These are phyloP conservation scores for Salix arbutifolia DNA, from an alignment of 345 rosid genomes.

Conservation along the genomic window DNA sequence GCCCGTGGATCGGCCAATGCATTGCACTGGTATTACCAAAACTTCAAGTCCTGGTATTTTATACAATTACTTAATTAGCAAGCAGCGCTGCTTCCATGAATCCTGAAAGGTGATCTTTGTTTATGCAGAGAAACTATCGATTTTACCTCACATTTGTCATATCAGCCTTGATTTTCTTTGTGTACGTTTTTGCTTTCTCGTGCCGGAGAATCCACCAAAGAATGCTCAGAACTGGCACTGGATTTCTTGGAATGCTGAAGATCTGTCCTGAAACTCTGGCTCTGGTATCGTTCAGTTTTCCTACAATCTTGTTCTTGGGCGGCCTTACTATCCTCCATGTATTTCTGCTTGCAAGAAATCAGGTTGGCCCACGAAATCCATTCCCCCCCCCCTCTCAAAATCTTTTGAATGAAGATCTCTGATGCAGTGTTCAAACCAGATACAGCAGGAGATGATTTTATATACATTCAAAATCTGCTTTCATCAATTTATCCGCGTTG, in stretches of 20 bases:
- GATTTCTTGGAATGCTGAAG: slow-evolving; percentile 25
- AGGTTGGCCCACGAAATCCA: slow-evolving; percentile 15
- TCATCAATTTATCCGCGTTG: not conserved
- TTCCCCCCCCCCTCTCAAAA: too few species aligned
- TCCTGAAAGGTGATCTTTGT: not conserved
- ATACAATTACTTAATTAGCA: not conserved
- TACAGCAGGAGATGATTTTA: too few species aligned
- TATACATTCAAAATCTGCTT: not conserved
- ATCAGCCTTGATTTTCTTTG: slow-evolving; percentile 28
- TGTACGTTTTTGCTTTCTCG: slow-evolving; percentile 28
- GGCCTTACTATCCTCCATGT: slow-evolving; percentile 30
- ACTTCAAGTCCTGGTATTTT: not conserved
- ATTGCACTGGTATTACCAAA: slow-evolving; percentile 34
- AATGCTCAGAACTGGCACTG: slow-evolving; percentile 10
- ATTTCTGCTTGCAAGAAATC: slow-evolving; percentile 30
- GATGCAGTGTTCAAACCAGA: not conserved
- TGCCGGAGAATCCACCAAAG: slow-evolving; percentile 25
- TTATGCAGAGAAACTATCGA: slow-evolving; percentile 39
- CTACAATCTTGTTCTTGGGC: slow-evolving; percentile 30
- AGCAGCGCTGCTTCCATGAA: not conserved
- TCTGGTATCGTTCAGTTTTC: slow-evolving; percentile 24
- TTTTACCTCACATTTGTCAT: slow-evolving; percentile 26
- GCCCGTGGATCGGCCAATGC: slow-evolving; percentile 45
- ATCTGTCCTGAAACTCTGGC: slow-evolving; percentile 32
- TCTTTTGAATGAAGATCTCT: too few species aligned